A percentile compares a stretch with the other conserved stretches of the same genome.
Evolutionary conservation across 495 filamentous ascomycete species (phyloP).

Genomic region (Durotheca rogersii): DNA sequence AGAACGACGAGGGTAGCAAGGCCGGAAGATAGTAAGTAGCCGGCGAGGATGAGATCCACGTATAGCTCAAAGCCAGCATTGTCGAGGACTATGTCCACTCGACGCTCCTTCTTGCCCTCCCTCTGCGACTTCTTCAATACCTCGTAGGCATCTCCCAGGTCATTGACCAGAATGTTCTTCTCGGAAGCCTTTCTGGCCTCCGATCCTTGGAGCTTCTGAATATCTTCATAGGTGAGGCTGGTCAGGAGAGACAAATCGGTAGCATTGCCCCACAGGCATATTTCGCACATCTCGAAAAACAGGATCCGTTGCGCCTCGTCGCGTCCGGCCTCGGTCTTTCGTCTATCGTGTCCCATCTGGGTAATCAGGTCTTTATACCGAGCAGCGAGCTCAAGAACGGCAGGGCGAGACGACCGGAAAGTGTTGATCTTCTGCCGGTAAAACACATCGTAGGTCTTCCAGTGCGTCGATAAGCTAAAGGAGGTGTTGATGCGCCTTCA

Average conservation of each 20-base stretch:
- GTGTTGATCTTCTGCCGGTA: conserved; percentile 87
- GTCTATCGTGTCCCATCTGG: conserved; percentile 50
- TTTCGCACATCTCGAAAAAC: conserved; percentile 93
- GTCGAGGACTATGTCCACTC: conserved; percentile 91
- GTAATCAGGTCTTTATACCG: conserved; percentile 64
- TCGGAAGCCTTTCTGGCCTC: conserved; percentile 80
- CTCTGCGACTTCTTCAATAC: conserved; percentile 65
- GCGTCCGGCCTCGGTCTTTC: conserved; percentile 46
- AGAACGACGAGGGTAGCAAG: conserved; percentile 87
- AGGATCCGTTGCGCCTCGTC: conserved; percentile 72
- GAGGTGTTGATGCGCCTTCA: conserved; percentile 71
- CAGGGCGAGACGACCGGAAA: conserved; percentile 88
- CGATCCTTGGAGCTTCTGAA: conserved; percentile 91
- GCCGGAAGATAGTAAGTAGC: conserved; percentile 77
- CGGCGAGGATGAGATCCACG: conserved; percentile 88
- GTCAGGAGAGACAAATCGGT: conserved; percentile 92
- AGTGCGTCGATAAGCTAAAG: conserved; percentile 76
- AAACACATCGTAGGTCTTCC: conserved; percentile 94
- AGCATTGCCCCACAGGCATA: conserved; percentile 97
- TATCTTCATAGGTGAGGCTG: conserved; percentile 87
- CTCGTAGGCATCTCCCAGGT: conserved; percentile 71
- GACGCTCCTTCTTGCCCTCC: conserved; percentile 56
- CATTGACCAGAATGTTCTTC: conserved; percentile 86
- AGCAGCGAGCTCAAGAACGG: conserved; percentile 82
- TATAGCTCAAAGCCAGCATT: conserved; percentile 97